These are phyloP conservation scores for Drechslerella coelobrocha DNA, from an alignment of 2,329 filamentous ascomycete genomes.

Conservation along the genomic window DNA sequence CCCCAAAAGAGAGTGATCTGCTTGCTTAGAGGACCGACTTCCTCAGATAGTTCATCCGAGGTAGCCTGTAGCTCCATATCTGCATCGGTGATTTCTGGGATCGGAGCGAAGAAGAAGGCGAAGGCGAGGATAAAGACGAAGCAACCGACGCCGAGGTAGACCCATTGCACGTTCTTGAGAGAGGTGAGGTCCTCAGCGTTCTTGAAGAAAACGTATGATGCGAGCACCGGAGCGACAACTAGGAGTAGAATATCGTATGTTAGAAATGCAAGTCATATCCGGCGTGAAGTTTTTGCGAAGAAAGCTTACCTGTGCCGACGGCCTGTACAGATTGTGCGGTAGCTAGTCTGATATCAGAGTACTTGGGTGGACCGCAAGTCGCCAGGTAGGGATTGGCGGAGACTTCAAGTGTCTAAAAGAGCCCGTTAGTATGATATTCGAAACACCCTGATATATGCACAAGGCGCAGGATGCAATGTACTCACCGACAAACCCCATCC, in stretches of 20 bases:
- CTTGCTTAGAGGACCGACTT: conserved; percentile 62
- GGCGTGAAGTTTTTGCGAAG: conserved; percentile 54
- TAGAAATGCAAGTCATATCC: not conserved
- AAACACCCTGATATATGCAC: not conserved
- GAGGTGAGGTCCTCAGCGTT: conserved; percentile 62
- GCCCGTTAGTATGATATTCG: conserved; percentile 58
- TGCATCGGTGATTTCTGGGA: conserved; percentile 64
- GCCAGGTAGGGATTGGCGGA: conserved; percentile 65
- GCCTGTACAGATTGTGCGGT: conserved; percentile 68
- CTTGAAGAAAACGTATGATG: conserved; percentile 69
- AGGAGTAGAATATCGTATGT: not conserved
- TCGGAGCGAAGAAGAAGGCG: conserved; percentile 66
- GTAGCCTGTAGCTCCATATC: conserved; percentile 67
- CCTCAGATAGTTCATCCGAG: conserved; percentile 55
- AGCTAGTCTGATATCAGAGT: conserved; percentile 67
- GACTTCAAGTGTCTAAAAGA: conserved; percentile 63
- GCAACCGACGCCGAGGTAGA: conserved; percentile 68
- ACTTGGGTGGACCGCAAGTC: conserved; percentile 67
- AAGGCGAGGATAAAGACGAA: conserved; percentile 67
- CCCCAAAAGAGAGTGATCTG: conserved; percentile 70
- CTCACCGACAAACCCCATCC: conserved; percentile 60
- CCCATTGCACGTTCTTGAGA: conserved; percentile 69
- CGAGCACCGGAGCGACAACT: conserved; percentile 65
- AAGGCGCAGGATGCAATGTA: not conserved
- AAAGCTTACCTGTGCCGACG: conserved; percentile 61